Base-by-base conservation (phyloP, 495 filamentous ascomycete species). In the Hypomontagnella submonticulosa region DNA sequence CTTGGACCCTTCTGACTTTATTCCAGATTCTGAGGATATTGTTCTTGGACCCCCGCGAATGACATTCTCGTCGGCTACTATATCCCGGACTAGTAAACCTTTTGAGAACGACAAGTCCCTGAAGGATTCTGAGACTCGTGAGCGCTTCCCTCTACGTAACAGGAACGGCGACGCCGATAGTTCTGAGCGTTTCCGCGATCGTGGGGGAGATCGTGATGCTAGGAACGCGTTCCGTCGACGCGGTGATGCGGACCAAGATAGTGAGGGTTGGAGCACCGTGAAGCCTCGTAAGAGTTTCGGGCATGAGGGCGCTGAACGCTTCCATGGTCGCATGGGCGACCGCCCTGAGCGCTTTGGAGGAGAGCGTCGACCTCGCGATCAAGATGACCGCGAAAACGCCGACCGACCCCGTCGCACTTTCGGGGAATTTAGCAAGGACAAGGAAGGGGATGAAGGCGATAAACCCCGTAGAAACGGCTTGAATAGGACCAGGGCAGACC, bases 1-100 rank as follows among this genome's bases (percentile, higher is more conserved):
- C 43, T 34, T 23, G 13, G 47, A 48, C 54, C 40, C 43, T 12
- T 20, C 67, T 72, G 56, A 71, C 55, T 16, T 32, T 8, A 54
- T 30, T 32, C 18, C 50, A 88, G 85, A 85, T 64, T 75, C 81
- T 62, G 93, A 95, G 71, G 91, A 97, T 57, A 92, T 96, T 56
- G 83, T 96, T 63, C 90, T 97, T 37, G 93, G 92, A 32, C 93
- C 93, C 30, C 92, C 93, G 1, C 92, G 93, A 66, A 92, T 86
- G 20, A 87, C 87, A 27, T 97, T 98, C 75, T 88, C 91, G 57
- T 97, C 93, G 8, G 88, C 92, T 12, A 92, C 90, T 43, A 77
- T 83, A 30, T 76, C 63, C 74, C 86, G 76, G 84, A 81, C 59
- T 69, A 80, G 56, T 37, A 86, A 81, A 79, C 73, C 55, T 61